These are phyloP conservation scores for Sugiyamaella castrensis DNA, from an alignment of 1,139 yeast species.

Conservation along the genomic window DNA sequence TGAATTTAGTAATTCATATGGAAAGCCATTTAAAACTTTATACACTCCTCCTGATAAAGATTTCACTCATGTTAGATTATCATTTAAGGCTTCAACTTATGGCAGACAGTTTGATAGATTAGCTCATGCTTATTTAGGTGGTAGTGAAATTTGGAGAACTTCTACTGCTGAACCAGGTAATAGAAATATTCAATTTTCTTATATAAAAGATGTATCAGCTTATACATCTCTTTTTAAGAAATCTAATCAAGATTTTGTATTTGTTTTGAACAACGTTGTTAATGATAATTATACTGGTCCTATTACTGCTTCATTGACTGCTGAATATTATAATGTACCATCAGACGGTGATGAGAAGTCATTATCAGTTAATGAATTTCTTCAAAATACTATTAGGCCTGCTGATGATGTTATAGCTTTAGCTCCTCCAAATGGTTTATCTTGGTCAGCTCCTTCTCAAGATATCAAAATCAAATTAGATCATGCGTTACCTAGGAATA, in stretches of 20 bases:
- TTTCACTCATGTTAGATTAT: slow-evolving; percentile 61
- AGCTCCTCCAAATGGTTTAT: slow-evolving; percentile 10
- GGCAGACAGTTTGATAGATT: slow-evolving; percentile 79
- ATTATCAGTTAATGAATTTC: neutral
- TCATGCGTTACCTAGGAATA: slow-evolving; percentile 49
- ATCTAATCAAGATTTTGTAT: slow-evolving; percentile 41
- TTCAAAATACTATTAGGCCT: neutral
- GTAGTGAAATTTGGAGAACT: slow-evolving; percentile 76
- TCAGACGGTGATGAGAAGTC: neutral
- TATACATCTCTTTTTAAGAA: slow-evolving; percentile 52
- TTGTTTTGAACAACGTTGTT: slow-evolving; percentile 67
- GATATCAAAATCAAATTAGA: neutral
- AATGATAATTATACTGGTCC: slow-evolving; percentile 57
- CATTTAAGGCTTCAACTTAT: slow-evolving; percentile 54
- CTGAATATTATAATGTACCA: slow-evolving; percentile 43
- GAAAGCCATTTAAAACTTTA: slow-evolving; percentile 45
- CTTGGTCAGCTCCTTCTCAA: slow-evolving; percentile 16
- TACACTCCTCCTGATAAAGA: slow-evolving; percentile 44
- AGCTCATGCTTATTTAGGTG: slow-evolving; percentile 64
- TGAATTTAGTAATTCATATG: slow-evolving; percentile 59
- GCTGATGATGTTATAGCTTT: slow-evolving; percentile 11
- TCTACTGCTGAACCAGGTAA: slow-evolving; percentile 80
- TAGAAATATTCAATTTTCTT: slow-evolving; percentile 41
- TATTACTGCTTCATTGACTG: slow-evolving; percentile 53
- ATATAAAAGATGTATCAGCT: slow-evolving; percentile 62